Evolutionary conservation across 2,329 filamentous ascomycete species (phyloP), one percentile per base, ranked within the genome.

Genomic region (Beauveria pseudobassiana): DNA sequence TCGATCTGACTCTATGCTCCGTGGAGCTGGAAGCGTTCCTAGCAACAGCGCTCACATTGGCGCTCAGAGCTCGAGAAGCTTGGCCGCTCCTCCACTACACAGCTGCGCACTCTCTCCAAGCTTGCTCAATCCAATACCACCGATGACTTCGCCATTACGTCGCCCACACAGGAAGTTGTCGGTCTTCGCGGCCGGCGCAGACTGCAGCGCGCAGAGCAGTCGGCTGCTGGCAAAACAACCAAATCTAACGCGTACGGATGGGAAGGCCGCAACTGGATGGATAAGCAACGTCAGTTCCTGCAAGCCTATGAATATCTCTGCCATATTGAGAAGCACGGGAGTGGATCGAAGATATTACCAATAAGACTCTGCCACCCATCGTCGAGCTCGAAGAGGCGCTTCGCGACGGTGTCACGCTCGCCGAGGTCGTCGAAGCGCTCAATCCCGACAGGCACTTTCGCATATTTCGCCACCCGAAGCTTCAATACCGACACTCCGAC

Each of bases 251-350:
- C 76, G 28, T 91, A 88, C 66, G 83, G 86, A 54, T 95, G 92
- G 88, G 86, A 90, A 65, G 87, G 87, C 22, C 85, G 90, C 55
- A 96, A 93, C 72, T 99, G 95, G 95, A 99, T 99, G 93, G 95
- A 99, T 74, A 95, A 96, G 72, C 93, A 99, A 72, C 86, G 95
- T 28, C 93, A 98, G 73, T 98, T 97, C 70, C 77, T 99, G 59
- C 91, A 96, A 74, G 95, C 95, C 7, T 99, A 99, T 72, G 95
- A 99, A 74, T 99, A 99, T 72, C 87, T 99, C 43, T 99, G 95
- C 72, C 95, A 99, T 71, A 98, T 99, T 66, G 95, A 73, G 95
- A 99, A 78, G 95, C 95, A 24, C 98, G 98, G 73, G 93, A 98
- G 75, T 99, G 95, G 95, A 96, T 99, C 66, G 95, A 99, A 71